Evolutionary conservation across 73 alveolate species (phyloP), one percentile per base, ranked within the genome.

Genomic region (Durusdinium trenchii): DNA sequence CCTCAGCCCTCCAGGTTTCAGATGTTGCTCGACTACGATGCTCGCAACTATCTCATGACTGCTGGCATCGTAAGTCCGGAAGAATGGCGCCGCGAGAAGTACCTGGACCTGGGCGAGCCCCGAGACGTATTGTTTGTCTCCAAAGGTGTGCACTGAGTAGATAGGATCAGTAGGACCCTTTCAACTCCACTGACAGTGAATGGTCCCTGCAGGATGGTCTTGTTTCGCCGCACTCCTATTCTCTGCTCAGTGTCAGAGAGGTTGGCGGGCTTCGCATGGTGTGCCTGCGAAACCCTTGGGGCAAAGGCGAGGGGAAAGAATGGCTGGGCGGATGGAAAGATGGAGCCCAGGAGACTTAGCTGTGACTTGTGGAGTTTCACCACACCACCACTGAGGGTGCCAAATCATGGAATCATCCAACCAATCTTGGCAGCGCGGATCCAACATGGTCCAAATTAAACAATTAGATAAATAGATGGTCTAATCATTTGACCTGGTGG

Each of bases 201-300:
- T 20, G 36, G 36, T 20, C 40, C 16, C 76, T 10, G 40, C 86
- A 75, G 86, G 86, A 75, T n/a, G 86, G 86, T 75, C 52, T 75
- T 4, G 86, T 75, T 4, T 16, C 48, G 52, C 48, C 52, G 52
- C 86, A 75, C 86, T 46, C 86, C 48, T 75, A 75, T 42, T 38
- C 86, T 35, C 48, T 75, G 48, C 86, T 75, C 38, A 9, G 86
- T 38, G 86, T n/a, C 52, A 38, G 36, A 9, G 48, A n/a, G 35
- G 86, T n/a, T 12, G 86, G 52, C 10, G 48, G 54, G 52, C 10
- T 75, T n/a, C 86, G 86, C 86, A n/a, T 75, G 52, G 86, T 75
- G 54, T 42, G 52, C 54, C 86, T 75, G 6, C 86, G 86, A 20
- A 75, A 75, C 52, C 86, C 86, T 38, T 75, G 86, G 86, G 86